Conservation (phyloP, 179 eudicot species). For the Corrigiola litoralis region DNA sequence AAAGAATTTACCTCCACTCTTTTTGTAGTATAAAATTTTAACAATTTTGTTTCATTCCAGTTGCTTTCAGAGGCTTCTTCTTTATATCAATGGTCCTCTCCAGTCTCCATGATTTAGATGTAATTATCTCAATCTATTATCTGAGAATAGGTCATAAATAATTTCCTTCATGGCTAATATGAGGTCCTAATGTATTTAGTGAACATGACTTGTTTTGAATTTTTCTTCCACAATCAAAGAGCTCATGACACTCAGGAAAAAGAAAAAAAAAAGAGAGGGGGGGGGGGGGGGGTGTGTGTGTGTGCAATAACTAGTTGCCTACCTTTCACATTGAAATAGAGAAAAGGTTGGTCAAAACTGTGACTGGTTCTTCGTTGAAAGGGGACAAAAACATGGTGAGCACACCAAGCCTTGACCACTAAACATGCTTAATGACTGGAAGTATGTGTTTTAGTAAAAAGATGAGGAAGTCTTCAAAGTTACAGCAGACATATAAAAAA, state of each 20-base stretch:
- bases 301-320: not conserved
- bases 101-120: slow-evolving; percentile 7
- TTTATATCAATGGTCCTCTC: slow-evolving; percentile 11
- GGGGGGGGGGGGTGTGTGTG: no score
- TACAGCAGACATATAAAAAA: slow-evolving; percentile 4
- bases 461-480: not conserved
- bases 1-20: no score
- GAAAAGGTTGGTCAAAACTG: not conserved
- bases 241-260: no score
- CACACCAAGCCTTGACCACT: not conserved
- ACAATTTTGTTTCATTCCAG: slow-evolving; percentile 6
- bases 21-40: not conserved
- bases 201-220: no score
- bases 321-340: not conserved
- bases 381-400: not conserved
- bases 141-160: not conserved
- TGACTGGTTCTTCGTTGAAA: not conserved
- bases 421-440: not conserved
- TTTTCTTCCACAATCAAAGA: no score
- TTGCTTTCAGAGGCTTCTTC: slow-evolving; percentile 11
- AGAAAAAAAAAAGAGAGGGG: not conserved
- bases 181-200: no score
- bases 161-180: not conserved
- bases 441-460: not conserved
- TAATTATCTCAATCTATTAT: slow-evolving; percentile 13